A percentile compares a stretch with the other conserved stretches of the same genome.
phyloP scores from a whole-genome alignment of 768 basidiomycete species.

The Tephrocybe rancida region DNA sequence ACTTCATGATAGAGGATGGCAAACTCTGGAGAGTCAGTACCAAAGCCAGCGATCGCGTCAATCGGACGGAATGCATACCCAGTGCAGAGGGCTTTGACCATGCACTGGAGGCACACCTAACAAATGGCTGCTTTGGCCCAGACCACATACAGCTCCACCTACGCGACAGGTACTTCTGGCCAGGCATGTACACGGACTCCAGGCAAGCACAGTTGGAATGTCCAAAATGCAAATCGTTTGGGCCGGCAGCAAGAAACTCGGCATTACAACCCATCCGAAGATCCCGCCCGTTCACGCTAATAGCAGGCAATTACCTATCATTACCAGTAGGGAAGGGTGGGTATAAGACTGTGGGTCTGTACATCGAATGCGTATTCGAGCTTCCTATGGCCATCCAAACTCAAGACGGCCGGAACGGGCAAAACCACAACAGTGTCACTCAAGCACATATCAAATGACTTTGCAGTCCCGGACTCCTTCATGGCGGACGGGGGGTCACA shows the following conservation, averaged over 20 bases:
- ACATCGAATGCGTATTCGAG: slow-evolving; percentile 19
- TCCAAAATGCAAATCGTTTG: background rate
- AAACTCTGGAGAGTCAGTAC: slow-evolving; percentile 5
- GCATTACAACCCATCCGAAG: slow-evolving; percentile 37
- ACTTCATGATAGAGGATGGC: slow-evolving; percentile 7
- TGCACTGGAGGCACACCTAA: background rate
- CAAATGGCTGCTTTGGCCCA: slow-evolving; percentile 2
- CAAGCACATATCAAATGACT: background rate
- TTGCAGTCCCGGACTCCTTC: slow-evolving; percentile 25
- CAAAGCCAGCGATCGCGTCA: background rate
- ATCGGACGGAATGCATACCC: background rate
- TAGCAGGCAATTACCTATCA: slow-evolving; percentile 26
- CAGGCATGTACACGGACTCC: background rate
- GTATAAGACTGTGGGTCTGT: slow-evolving; percentile 11
- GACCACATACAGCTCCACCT: slow-evolving; percentile 1
- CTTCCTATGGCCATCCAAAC: no score
- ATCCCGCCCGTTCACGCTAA: slow-evolving; percentile 35
- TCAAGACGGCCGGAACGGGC: slow-evolving; percentile 3
- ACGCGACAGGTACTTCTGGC: background rate
- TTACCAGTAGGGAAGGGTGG: slow-evolving; percentile 32
- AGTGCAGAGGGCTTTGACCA: slow-evolving; percentile 1
- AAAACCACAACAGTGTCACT: slow-evolving; percentile 25
- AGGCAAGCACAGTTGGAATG: background rate
- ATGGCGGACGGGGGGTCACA: slow-evolving; percentile 23
- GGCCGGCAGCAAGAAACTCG: slow-evolving; percentile 16